These are phyloP conservation scores for Pyracantha coccinea DNA, from an alignment of 331 rosid genomes.

Conservation along the genomic window DNA sequence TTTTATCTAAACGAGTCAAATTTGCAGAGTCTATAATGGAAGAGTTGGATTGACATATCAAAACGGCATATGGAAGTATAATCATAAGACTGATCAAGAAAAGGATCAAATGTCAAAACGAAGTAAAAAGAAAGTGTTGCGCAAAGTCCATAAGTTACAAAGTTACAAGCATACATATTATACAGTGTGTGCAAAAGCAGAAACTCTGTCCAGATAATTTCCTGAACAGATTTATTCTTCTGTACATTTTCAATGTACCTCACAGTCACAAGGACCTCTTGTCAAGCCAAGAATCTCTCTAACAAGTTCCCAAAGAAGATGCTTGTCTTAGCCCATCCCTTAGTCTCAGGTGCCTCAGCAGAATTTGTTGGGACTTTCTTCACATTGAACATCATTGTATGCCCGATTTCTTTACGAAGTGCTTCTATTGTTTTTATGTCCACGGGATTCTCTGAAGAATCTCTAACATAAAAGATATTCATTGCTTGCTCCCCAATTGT, in stretches of 20 bases:
- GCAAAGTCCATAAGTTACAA: conserved; percentile 2
- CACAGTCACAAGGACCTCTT: neutral
- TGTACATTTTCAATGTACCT: conserved; percentile 20
- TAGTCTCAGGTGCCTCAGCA: conserved; percentile 34
- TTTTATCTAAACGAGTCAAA: too few relatives aligned
- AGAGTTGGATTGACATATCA: too few relatives aligned
- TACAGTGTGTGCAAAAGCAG: conserved; percentile 3
- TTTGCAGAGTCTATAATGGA: too few relatives aligned
- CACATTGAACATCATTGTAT: conserved; percentile 59
- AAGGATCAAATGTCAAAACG: neutral
- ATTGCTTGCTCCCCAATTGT: conserved; percentile 68
- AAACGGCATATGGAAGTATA: neutral
- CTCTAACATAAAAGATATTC: conserved; percentile 73
- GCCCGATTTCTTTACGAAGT: conserved; percentile 60
- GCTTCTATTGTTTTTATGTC: conserved; percentile 48
- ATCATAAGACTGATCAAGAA: neutral
- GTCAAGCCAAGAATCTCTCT: conserved; percentile 56
- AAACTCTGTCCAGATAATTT: conserved; percentile 18
- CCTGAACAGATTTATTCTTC: conserved; percentile 29
- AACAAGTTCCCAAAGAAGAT: conserved; percentile 76
- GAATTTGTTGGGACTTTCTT: conserved; percentile 51
- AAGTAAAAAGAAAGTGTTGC: neutral
- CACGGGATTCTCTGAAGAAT: conserved; percentile 63
- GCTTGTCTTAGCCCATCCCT: conserved; percentile 67
- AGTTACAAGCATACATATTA: conserved; percentile 13